Base-by-base conservation (phyloP, 345 rosid species). In the Physaria fendleri region DNA sequence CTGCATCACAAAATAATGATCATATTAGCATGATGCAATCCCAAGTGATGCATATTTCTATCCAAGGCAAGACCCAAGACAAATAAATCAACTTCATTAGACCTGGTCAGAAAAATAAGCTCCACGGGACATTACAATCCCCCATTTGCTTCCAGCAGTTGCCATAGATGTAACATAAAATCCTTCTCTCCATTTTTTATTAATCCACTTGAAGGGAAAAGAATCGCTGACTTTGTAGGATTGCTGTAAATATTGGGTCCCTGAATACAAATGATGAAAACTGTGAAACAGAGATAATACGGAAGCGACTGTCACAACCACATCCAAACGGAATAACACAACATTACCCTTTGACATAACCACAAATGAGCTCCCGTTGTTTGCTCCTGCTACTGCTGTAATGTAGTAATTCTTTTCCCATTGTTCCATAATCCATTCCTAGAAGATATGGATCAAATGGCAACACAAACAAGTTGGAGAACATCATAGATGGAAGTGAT, bases 361-460 rank as follows among this genome's bases (percentile, higher is more conserved):
- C 68, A 89, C 94, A 21, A 92, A 77, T 8, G 97, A 88, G 74
- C 91, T 86, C 30, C 95, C 98, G 72, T 79, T 82, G 67, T 68
- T 79, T 42, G 91, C 85, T 73, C 99, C 99, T 14, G 97, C 99
- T 40, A 92, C 84, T 64, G 99, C 87, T 71, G 87, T 88, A 66
- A 92, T 86, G 74, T 92, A 92, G 74, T 78, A 89, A 69, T 83
- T 92, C 69, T 83, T 92, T 68, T 92, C 97, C 99, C 97, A 92
- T 42, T 92, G 95, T 66, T 92, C 97, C 94, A 92, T 81, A 57
- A 92, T 89, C 97, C 99, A 92, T 68, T 92, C 97, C 97, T 89
- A 64, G 13, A 55, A 20, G 53, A 40, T 23, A 37, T 20, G 10
- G 40, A 48, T 51, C 52, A 67, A 22, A 58, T 37, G 30, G 42